These are phyloP conservation scores for Fulvia fulva DNA, from an alignment of 2,329 filamentous ascomycete species.

Conservation along the genomic window DNA sequence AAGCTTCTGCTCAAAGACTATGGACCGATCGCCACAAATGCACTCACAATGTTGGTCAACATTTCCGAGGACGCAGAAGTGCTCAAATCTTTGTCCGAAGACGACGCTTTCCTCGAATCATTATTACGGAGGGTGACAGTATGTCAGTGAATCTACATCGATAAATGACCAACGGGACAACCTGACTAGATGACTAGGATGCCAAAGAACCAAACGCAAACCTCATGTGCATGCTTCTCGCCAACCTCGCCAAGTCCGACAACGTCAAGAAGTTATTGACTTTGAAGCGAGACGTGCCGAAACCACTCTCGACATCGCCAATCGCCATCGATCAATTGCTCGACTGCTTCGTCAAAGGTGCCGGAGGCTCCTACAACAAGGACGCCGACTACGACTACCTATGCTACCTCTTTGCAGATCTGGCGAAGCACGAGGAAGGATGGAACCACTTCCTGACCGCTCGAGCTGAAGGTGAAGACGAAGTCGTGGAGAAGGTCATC, in stretches of 20 bases:
- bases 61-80: conserved; percentile 73
- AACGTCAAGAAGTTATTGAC: conserved; percentile 64
- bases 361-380: conserved; percentile 77
- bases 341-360: conserved; percentile 93
- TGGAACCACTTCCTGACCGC: conserved; percentile 51
- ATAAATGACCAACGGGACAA: background rate
- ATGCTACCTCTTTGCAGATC: conserved; percentile 87
- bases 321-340: conserved; percentile 83
- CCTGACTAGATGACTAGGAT: conserved; percentile 45
- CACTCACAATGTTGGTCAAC: conserved; percentile 84
- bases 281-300: conserved; percentile 64
- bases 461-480: conserved; percentile 33
- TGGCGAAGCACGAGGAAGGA: conserved; percentile 70
- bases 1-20: conserved; percentile 85
- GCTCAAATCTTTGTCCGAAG: conserved; percentile 66
- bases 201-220: conserved; percentile 77
- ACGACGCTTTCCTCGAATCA: conserved; percentile 75
- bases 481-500: conserved; percentile 72
- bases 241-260: conserved; percentile 83
- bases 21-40: conserved; percentile 89
- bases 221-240: conserved; percentile 82
- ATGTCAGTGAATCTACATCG: conserved; percentile 49
- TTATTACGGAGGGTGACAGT: conserved; percentile 70
- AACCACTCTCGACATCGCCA: conserved; percentile 66
- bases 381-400: conserved; percentile 87